Base-by-base conservation (phyloP, 1,284 basidiomycete species). In the Ustilago vetiveriae region DNA sequence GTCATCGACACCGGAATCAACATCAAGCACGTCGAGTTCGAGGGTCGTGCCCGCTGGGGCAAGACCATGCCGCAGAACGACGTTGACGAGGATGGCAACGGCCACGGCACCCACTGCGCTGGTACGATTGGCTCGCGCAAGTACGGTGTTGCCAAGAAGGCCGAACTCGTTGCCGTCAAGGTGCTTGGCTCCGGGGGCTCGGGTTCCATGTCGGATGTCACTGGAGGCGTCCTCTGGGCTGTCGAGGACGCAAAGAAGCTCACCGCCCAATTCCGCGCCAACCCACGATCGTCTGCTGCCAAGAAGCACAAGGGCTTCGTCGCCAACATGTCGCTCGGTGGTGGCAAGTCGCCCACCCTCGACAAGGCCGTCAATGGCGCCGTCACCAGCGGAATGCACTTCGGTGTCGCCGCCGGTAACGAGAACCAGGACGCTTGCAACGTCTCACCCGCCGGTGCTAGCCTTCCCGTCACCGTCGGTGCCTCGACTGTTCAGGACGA, bases 291-390 rank as follows among this genome's bases (percentile, higher is more conserved):
- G n/a, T 88, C 89, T 51, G 87, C 86, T 80, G 90, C 89, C 65
- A 74, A 75, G 72, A 86, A 85, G 62, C 90, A 92, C 86, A 94
- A 94, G 86, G 95, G 95, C 33, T 95, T 94, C 35, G 94, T 98
- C 72, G 93, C 92, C 64, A 97, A 95, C 87, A 97, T 98, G 95
- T 92, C 90, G 82, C 89, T 98, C 51, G 95, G 95, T 71, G 95
- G 95, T 80, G 92, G 92, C 75, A 95, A 94, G 85, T 93, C 92
- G n/a, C 86, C 85, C 36, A 87, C 91, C 39, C 87, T 98, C 54
- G 92, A 98, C 78, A 86, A 87, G 33, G 88, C 90, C 44, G 92
- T 98, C 65, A 89, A 98, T 84, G 86, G 85, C 49, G 94, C 94
- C 50, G 92, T 96, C 53, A 86, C 88, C 24, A 75, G 82, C 41